A percentile compares a stretch with the other conserved stretches of the same genome.
These are phyloP conservation scores for Endoconidiophora laricicola DNA, from an alignment of 2,329 filamentous ascomycete species.

Conservation along the genomic window DNA sequence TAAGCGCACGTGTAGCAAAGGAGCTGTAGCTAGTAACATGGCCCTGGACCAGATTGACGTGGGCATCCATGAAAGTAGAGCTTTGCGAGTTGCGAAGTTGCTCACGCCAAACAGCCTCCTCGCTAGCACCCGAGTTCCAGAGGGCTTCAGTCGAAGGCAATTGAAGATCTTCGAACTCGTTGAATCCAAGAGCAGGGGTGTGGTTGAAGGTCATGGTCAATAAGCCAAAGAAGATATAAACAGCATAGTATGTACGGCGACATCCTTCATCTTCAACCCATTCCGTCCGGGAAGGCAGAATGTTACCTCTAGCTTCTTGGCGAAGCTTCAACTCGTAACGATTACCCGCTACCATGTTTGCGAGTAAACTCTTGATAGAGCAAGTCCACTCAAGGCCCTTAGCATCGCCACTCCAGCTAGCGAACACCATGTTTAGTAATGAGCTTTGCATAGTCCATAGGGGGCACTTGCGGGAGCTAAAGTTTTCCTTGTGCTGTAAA, in stretches of 20 bases:
- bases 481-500: constrained; percentile 94
- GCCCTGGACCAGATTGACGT: constrained; percentile 90
- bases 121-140: constrained; percentile 71
- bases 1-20: constrained; percentile 94
- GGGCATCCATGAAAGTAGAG: constrained; percentile 82
- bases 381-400: constrained; percentile 98
- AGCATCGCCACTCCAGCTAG: constrained; percentile 95
- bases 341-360: constrained; percentile 97
- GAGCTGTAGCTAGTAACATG: constrained; percentile 84
- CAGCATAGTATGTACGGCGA: constrained; percentile 89
- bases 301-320: constrained; percentile 66
- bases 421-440: constrained; percentile 94
- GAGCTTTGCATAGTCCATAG: constrained; percentile 98
- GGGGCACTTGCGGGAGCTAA: constrained; percentile 92
- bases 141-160: constrained; percentile 85
- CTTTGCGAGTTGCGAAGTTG: constrained; percentile 47
- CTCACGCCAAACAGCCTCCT: constrained; percentile 74
- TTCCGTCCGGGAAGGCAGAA: constrained; percentile 62
- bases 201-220: constrained; percentile 94
- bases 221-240: constrained; percentile 97
- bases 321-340: constrained; percentile 90
- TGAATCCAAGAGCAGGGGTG: constrained; percentile 93
- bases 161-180: constrained; percentile 87
- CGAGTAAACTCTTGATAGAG: constrained; percentile 93
- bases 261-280: constrained; percentile 98